These are phyloP conservation scores for Acmispon strigosus DNA, from an alignment of 306 rosid species.

Conservation along the genomic window DNA sequence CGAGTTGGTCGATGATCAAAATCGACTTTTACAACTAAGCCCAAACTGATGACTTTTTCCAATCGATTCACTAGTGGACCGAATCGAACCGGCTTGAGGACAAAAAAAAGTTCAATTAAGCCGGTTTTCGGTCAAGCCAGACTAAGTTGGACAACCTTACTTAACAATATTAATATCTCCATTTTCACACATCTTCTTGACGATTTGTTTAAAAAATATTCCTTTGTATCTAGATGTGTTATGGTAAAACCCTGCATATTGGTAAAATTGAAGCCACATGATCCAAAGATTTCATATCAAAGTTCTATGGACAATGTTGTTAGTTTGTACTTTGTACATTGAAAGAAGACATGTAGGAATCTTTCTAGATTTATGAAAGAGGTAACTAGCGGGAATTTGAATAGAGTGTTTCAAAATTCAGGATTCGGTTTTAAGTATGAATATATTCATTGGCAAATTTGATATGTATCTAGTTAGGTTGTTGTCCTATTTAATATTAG, in stretches of 20 bases:
- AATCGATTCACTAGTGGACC: no score
- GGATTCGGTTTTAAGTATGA: background rate
- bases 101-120: no score
- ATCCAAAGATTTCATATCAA: background rate
- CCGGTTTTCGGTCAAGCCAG: no score
- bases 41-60: no score
- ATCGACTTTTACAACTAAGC: no score
- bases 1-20: no score
- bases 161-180: no score
- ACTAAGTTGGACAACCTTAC: no score
- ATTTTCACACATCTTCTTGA: background rate
- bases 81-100: no score
- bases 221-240: background rate
- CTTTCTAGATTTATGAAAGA: constrained; percentile 13
- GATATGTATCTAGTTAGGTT: background rate
- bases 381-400: background rate
- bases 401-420: background rate
- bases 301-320: background rate
- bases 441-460: background rate
- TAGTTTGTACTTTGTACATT: background rate
- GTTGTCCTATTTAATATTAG: no score
- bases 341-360: constrained; percentile 12
- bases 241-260: background rate
- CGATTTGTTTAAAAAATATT: background rate
- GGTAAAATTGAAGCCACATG: constrained; percentile 9